Percentiles rank a stretch among this genome's conserved stretches.
These are phyloP conservation scores for Citrus sp. DNA, from an alignment of 345 rosid genomes.

Conservation along the genomic window DNA sequence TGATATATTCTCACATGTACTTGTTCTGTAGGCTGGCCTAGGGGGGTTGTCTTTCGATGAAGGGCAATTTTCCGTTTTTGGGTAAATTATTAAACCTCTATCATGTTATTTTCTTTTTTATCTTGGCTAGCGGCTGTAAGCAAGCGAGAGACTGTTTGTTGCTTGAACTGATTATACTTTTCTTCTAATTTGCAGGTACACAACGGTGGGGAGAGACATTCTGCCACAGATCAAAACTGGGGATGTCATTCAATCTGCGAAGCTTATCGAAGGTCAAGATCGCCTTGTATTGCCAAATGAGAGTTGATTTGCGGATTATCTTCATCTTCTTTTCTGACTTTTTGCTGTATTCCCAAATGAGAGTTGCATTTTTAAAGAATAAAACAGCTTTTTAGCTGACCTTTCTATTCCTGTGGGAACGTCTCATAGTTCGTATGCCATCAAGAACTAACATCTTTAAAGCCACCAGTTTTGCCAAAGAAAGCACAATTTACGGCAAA, in stretches of 20 bases:
- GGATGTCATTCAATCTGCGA: slow-evolving; percentile 68
- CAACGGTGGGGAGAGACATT: slow-evolving; percentile 67
- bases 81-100: slow-evolving; percentile 36
- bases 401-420: too few relatives aligned
- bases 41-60: slow-evolving; percentile 97
- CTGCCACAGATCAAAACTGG: slow-evolving; percentile 83
- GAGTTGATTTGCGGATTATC: slow-evolving; percentile 22
- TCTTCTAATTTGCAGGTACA: slow-evolving; percentile 40
- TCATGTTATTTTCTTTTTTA: background rate
- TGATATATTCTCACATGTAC: slow-evolving; percentile 5
- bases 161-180: background rate
- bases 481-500: too few relatives aligned
- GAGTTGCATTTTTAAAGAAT: background rate
- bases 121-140: background rate
- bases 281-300: slow-evolving; percentile 64
- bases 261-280: slow-evolving; percentile 70
- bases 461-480: too few relatives aligned
- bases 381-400: background rate
- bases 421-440: too few relatives aligned
- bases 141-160: background rate
- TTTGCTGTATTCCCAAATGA: background rate
- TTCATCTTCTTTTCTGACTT: background rate
- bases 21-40: slow-evolving; percentile 58
- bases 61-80: slow-evolving; percentile 91
- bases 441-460: too few relatives aligned